A percentile compares a stretch with the other conserved stretches of the same genome.
These are phyloP conservation scores for Skeletonema marinoi DNA, from an alignment of 108 stramenopile species.

Conservation along the genomic window DNA sequence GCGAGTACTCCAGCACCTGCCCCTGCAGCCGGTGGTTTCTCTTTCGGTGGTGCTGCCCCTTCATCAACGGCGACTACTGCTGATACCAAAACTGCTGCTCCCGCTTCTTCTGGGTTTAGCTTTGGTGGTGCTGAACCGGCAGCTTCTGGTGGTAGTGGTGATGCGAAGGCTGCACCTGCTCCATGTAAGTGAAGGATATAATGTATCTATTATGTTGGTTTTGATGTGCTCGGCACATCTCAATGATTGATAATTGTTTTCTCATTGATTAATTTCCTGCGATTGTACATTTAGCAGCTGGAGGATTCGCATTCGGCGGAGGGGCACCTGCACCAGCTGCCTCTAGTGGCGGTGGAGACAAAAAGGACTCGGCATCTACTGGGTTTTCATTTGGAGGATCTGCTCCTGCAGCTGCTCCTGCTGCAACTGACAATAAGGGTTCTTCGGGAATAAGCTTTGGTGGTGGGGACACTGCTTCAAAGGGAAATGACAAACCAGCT, in stretches of 20 bases:
- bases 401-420: constrained; percentile 5
- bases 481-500: background rate
- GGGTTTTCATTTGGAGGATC: constrained; percentile 15
- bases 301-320: constrained; percentile 13
- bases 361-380: constrained; percentile 35
- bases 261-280: background rate
- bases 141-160: background rate
- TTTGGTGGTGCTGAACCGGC: constrained; percentile 24
- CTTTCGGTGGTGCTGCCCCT: constrained; percentile 19
- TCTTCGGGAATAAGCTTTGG: constrained; percentile 22
- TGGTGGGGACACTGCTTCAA: background rate
- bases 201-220: background rate
- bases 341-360: background rate
- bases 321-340: constrained; percentile 34
- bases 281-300: background rate
- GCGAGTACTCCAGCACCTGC: constrained; percentile 6
- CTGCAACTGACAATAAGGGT: constrained; percentile 5
- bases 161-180: constrained; percentile 2
- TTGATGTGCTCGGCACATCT: background rate
- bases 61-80: constrained; percentile 13
- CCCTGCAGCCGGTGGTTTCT: constrained; percentile 7
- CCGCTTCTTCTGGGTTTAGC: constrained; percentile 25
- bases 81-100: background rate
- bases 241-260: background rate
- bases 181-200: background rate